Percentiles rank a stretch among this genome's conserved stretches.
Conservation (phyloP, 345 rosid genomes). For the Camelina laxa region DNA sequence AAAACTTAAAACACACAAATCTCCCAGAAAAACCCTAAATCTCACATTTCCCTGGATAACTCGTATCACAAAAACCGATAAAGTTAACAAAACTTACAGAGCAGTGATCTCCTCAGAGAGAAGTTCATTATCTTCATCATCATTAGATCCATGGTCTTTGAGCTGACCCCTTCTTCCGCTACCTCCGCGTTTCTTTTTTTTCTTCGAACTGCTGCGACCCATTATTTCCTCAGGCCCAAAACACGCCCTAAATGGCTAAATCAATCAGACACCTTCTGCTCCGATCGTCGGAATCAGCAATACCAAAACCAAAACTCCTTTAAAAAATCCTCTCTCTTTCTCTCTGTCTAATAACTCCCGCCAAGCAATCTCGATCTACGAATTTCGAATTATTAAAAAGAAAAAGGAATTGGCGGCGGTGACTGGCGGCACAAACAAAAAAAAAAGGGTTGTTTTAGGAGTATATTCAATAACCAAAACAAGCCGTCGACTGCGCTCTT, state of each 20-base stretch:
- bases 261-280: not conserved
- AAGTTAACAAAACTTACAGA: slow-evolving; percentile 57
- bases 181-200: slow-evolving; percentile 78
- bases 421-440: slow-evolving; percentile 7
- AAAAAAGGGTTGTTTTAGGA: slow-evolving; percentile 14
- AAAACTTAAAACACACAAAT: not conserved
- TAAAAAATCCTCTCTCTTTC: slow-evolving; percentile 9
- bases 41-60: slow-evolving; percentile 11
- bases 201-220: slow-evolving; percentile 72
- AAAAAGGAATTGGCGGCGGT: not conserved
- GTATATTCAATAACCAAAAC: not conserved
- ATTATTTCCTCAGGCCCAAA: slow-evolving; percentile 34
- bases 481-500: slow-evolving; percentile 4
- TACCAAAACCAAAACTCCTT: slow-evolving; percentile 8
- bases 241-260: not conserved
- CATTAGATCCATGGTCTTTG: slow-evolving; percentile 64
- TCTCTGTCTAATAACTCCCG: slow-evolving; percentile 18
- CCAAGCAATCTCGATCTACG: slow-evolving; percentile 11
- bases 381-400: not conserved
- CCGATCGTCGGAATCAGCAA: slow-evolving; percentile 17
- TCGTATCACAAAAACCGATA: not conserved
- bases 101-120: slow-evolving; percentile 94
- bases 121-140: slow-evolving; percentile 71
- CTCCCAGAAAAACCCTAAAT: slow-evolving; percentile 18
- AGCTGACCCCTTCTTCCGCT: slow-evolving; percentile 62